Conservation (phyloP, 306 rosid genomes). For the Inga leiocalycina region DNA sequence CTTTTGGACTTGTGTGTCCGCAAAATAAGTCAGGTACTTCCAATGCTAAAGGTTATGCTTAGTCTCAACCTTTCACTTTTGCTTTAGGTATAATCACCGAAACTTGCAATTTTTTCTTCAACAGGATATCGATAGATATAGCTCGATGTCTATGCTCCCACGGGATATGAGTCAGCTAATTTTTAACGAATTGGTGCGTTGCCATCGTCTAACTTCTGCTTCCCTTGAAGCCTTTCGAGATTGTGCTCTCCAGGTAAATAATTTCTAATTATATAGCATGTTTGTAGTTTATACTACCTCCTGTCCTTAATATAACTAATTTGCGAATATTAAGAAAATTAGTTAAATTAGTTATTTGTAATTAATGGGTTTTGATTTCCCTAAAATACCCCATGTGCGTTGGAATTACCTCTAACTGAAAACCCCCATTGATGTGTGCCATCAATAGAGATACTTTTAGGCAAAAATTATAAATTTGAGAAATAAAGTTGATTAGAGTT, state of each 20-base stretch:
- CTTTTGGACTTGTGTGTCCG: slow-evolving; percentile 74
- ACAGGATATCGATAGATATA: slow-evolving; percentile 73
- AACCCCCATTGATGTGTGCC: too few species aligned
- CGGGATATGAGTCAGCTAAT: slow-evolving; percentile 90
- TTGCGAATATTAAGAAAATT: too few species aligned
- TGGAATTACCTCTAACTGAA: too few species aligned
- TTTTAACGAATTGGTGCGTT: slow-evolving; percentile 71
- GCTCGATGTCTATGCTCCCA: slow-evolving; percentile 67
- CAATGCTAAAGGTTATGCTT: slow-evolving; percentile 3
- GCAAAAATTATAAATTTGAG: too few species aligned
- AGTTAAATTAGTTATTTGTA: too few species aligned
- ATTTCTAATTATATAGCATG: neutral
- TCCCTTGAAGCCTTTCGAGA: slow-evolving; percentile 72
- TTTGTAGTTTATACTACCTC: neutral
- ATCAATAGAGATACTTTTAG: too few species aligned
- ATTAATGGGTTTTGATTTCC: too few species aligned
- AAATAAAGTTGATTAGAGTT: too few species aligned
- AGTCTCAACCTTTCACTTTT: slow-evolving; percentile 10
- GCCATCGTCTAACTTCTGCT: slow-evolving; percentile 49
- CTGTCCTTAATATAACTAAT: too few species aligned
- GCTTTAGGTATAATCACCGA: slow-evolving; percentile 28
- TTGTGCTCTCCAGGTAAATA: slow-evolving; percentile 90
- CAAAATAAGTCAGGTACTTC: slow-evolving; percentile 66
- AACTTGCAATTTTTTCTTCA: slow-evolving; percentile 34
- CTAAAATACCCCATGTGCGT: too few species aligned